A percentile compares a stretch with the other conserved stretches of the same genome.
Conservation (phyloP, 2,329 filamentous ascomycete genomes). For the Anisogramma anomala region DNA sequence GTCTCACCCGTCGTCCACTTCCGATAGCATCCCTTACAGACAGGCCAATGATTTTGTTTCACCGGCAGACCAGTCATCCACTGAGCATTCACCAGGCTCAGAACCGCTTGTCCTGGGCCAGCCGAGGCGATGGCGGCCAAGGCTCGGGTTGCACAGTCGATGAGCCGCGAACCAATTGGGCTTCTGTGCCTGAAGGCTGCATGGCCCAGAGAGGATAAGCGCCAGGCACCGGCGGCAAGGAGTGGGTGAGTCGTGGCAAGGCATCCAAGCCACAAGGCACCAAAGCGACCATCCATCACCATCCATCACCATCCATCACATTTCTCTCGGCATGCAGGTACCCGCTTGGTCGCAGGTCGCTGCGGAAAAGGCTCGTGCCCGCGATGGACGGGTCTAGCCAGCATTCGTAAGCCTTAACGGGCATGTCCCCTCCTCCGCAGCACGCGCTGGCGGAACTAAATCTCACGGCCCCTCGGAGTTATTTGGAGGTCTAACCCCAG, state of each 20-base stretch:
- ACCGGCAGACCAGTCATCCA: neutral
- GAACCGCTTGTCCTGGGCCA: neutral
- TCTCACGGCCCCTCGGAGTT: neutral
- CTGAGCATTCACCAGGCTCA: neutral
- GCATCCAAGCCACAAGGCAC: neutral
- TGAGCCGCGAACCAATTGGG: slow-evolving; percentile 13
- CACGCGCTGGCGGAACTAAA: neutral
- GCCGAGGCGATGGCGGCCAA: neutral
- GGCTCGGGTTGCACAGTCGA: slow-evolving; percentile 4
- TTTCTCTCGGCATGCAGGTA: neutral
- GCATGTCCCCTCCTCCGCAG: too few relatives aligned
- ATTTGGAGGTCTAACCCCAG: neutral
- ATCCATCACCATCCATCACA: neutral
- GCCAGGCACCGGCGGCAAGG: slow-evolving; percentile 2
- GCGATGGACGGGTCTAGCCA: neutral
- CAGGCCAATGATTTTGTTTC: neutral
- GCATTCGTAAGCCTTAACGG: too few relatives aligned
- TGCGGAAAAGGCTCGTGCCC: neutral
- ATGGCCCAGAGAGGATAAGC: neutral
- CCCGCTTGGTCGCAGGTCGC: neutral
- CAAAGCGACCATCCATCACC: neutral
- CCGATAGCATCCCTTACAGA: neutral
- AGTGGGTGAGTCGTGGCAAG: neutral
- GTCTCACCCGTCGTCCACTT: neutral
- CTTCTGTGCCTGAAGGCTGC: slow-evolving; percentile 9